A percentile compares a stretch with the other conserved stretches of the same genome.
These are phyloP conservation scores for Fagus crenata DNA, from an alignment of 306 rosid genomes.

Conservation along the genomic window DNA sequence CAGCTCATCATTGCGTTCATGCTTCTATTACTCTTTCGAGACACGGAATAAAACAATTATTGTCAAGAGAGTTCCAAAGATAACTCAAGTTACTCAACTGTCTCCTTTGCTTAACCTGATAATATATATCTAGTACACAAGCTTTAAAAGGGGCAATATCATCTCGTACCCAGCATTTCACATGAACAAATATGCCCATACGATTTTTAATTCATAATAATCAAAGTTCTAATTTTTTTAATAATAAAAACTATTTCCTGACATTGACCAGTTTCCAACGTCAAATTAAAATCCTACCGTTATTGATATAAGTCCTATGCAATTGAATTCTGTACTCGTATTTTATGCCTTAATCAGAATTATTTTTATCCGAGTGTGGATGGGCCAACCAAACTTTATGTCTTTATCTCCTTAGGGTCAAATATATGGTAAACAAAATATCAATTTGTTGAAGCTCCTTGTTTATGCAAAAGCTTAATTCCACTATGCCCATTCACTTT, in stretches of 20 bases:
- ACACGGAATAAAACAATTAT: constrained; percentile 21
- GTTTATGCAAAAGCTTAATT: no score
- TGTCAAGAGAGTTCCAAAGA: background rate
- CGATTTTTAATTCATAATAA: background rate
- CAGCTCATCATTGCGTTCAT: constrained; percentile 15
- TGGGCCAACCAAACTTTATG: no score
- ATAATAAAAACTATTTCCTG: background rate
- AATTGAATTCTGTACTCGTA: background rate
- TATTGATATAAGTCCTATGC: background rate
- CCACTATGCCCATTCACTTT: no score
- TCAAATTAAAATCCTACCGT: background rate
- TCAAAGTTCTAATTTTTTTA: no score
- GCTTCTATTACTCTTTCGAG: background rate
- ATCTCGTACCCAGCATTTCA: constrained; percentile 1
- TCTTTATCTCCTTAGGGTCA: no score
- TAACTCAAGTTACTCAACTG: constrained; percentile 3
- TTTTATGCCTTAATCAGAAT: background rate
- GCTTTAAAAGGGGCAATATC: background rate
- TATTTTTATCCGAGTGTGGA: no score
- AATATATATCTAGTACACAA: background rate
- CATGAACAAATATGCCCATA: background rate
- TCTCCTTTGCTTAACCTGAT: background rate
- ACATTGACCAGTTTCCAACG: background rate
- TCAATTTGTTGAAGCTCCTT: no score
- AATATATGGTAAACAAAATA: no score